phyloP scores from a whole-genome alignment of 345 rosid species.

The Rubroshorea leprosula region DNA sequence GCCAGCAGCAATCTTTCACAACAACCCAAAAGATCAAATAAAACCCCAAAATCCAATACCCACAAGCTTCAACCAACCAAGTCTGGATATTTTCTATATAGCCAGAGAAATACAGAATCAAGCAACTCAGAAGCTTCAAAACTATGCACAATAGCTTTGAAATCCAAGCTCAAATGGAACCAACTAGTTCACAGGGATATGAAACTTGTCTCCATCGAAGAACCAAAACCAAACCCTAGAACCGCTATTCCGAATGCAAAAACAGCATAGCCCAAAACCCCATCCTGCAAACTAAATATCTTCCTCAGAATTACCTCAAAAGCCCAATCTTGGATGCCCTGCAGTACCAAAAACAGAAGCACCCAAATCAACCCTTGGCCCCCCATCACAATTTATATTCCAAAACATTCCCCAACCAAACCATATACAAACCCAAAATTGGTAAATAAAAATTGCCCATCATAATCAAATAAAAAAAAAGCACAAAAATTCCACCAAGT shows the following conservation, averaged over 20 bases:
- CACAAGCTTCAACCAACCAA: not conserved
- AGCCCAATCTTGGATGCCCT: conserved; percentile 5
- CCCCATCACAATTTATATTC: not conserved
- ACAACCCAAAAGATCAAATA: conserved; percentile 2
- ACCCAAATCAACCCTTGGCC: conserved; percentile 14
- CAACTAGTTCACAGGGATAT: not conserved
- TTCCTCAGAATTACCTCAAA: conserved; percentile 3
- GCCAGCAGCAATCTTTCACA: conserved; percentile 3
- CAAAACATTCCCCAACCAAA: conserved; percentile 1
- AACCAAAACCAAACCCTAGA: conserved; percentile 12
- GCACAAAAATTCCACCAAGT: not conserved
- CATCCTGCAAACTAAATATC: conserved; percentile 3
- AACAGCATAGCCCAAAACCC: conserved; percentile 2
- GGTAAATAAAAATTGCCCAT: not conserved
- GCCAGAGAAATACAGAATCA: not conserved
- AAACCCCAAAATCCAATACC: conserved; percentile 6
- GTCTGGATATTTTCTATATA: not conserved
- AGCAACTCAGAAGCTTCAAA: conserved; percentile 10
- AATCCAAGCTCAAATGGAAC: conserved; percentile 1
- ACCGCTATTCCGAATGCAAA: conserved; percentile 7
- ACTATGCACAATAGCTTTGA: conserved; percentile 7
- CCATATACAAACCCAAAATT: not conserved
- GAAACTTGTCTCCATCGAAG: conserved; percentile 6
- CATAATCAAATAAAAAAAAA: conserved; percentile 1
- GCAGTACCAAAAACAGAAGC: conserved; percentile 5